A percentile compares a stretch with the other conserved stretches of the same genome.
Conservation (phyloP, 1,284 basidiomycete species). For the Pterula multifida region DNA sequence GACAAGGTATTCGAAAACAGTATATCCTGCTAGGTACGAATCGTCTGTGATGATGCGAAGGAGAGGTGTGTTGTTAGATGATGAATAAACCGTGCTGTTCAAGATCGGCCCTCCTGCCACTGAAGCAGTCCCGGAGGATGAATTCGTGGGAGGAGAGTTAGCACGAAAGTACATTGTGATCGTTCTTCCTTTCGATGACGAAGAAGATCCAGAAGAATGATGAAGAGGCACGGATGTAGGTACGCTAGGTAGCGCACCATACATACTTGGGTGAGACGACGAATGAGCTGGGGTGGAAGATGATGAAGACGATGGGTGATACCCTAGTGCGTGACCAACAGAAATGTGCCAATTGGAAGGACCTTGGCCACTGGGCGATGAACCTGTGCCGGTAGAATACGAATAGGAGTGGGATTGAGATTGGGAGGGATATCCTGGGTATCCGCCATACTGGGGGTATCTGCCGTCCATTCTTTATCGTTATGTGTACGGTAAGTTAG, state of each 20-base stretch:
- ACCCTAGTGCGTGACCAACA: not conserved
- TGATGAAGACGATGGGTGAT: not conserved
- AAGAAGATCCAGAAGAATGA: not conserved
- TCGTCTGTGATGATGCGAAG: not conserved
- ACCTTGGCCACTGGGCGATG: not conserved
- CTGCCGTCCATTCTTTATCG: not conserved
- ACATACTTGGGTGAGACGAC: not conserved
- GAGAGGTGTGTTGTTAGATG: not conserved
- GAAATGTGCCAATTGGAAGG: constrained; percentile 1
- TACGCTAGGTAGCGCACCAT: not conserved
- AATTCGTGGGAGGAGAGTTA: not conserved
- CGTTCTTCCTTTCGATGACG: not conserved
- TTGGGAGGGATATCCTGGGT: not conserved
- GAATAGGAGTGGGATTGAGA: not conserved
- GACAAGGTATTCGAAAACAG: not conserved
- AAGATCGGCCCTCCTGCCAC: not conserved
- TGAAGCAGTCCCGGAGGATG: not conserved
- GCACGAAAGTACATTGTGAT: not conserved
- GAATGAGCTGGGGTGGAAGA: not conserved
- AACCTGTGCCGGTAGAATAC: not conserved
- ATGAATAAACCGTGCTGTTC: not conserved
- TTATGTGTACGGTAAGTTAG: not conserved
- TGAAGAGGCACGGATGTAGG: not conserved
- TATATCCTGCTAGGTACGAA: not conserved
- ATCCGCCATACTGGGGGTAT: not conserved